Evolutionary conservation across 164 flowering plant species (phyloP).

Genomic region (Magnolia officinalis): DNA sequence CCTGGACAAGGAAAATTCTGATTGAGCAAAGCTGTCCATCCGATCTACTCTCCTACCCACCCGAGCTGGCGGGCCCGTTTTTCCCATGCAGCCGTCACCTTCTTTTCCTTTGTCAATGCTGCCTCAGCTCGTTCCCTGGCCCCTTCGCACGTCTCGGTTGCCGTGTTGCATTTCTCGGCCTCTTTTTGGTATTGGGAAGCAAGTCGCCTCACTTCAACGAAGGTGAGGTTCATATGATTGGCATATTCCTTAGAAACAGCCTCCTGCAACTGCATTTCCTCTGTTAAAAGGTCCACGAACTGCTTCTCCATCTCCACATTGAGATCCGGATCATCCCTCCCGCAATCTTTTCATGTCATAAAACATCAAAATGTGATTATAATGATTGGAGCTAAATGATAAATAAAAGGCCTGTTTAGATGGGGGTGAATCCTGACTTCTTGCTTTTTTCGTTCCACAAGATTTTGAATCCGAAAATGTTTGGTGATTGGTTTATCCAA

Average conservation of each 20-base stretch:
- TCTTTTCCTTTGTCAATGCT: conserved; percentile 58
- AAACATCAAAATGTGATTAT: neutral
- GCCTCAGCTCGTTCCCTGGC: conserved; percentile 77
- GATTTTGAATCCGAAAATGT: no score
- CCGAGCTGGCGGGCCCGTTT: conserved; percentile 68
- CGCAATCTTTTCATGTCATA: conserved; percentile 52
- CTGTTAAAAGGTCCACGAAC: conserved; percentile 73
- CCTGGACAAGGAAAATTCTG: neutral
- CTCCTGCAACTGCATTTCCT: conserved; percentile 78
- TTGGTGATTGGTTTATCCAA: no score
- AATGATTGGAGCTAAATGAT: no score
- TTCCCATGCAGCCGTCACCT: conserved; percentile 73
- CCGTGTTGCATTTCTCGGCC: conserved; percentile 84
- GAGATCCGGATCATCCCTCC: conserved; percentile 73
- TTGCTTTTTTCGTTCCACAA: no score
- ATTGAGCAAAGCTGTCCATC: neutral
- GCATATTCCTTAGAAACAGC: conserved; percentile 53
- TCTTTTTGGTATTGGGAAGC: conserved; percentile 82
- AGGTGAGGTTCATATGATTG: conserved; percentile 65
- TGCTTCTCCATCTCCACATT: conserved; percentile 87
- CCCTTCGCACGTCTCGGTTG: conserved; percentile 82
- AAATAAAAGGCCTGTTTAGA: no score
- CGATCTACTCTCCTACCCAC: conserved; percentile 55
- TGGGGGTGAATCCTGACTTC: no score
- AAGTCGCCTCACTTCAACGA: conserved; percentile 64